phyloP scores from a whole-genome alignment of 257 asterid species.

The Lithospermum erythrorhizon region DNA sequence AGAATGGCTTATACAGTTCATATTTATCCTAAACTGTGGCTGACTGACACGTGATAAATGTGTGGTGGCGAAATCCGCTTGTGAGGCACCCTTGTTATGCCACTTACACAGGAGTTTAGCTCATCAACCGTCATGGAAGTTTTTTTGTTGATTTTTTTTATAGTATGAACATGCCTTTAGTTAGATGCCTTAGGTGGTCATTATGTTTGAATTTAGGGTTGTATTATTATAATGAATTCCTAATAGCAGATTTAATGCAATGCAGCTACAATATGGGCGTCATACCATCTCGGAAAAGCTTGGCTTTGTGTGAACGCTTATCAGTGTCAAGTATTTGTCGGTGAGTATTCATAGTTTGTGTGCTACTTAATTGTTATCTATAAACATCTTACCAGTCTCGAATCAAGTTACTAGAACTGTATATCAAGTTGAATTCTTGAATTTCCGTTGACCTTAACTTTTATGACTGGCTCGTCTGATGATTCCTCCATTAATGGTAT shows the following conservation, averaged over 20 bases:
- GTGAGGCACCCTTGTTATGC: too few relatives aligned
- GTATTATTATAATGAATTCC: neutral
- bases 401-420: neutral
- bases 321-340: conserved; percentile 84
- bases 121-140: too few relatives aligned
- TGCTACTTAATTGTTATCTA: conserved; percentile 5
- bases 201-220: neutral
- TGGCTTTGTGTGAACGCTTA: conserved; percentile 68
- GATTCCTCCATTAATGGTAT: neutral
- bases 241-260: conserved; percentile 3
- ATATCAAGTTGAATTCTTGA: neutral
- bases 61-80: too few relatives aligned
- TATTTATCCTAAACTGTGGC: neutral
- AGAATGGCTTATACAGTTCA: neutral
- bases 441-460: neutral
- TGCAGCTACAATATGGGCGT: conserved; percentile 94
- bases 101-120: too few relatives aligned
- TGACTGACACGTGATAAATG: neutral
- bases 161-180: neutral
- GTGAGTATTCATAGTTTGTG: conserved; percentile 27
- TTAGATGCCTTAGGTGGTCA: too few relatives aligned
- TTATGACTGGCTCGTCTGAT: neutral
- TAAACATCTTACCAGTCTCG: neutral
- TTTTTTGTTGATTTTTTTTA: too few relatives aligned
- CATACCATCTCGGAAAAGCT: conserved; percentile 73